Evolutionary conservation across 331 rosid genomes (phyloP).

Genomic region (Saraca asoca): DNA sequence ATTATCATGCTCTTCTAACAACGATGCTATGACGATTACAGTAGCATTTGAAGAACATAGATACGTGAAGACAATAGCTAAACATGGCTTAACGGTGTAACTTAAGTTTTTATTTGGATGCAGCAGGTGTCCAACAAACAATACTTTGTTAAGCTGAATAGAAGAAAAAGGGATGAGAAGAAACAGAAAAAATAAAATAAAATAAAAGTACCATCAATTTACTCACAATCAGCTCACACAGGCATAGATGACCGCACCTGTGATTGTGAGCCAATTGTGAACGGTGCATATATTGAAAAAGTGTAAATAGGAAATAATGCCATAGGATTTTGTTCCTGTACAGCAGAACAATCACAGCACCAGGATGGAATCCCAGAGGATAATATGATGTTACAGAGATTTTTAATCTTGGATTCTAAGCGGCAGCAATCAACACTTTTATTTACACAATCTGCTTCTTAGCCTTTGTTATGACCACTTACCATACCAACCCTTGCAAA

Average conservation of each 20-base stretch:
- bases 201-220: too few relatives aligned
- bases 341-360: constrained; percentile 50
- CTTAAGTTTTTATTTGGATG: neutral
- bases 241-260: too few relatives aligned
- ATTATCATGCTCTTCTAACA: too few relatives aligned
- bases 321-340: constrained; percentile 57
- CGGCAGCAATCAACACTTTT: constrained; percentile 42
- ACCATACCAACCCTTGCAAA: constrained; percentile 41
- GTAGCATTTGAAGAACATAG: neutral
- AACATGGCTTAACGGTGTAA: neutral
- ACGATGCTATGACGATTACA: too few relatives aligned
- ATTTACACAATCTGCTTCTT: constrained; percentile 65
- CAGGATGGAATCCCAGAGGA: constrained; percentile 1
- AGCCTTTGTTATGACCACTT: constrained; percentile 33
- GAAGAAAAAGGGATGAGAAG: neutral
- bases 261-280: too few relatives aligned
- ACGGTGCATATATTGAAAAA: neutral
- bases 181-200: neutral
- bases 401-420: constrained; percentile 45
- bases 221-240: too few relatives aligned
- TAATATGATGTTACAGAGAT: constrained; percentile 42
- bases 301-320: constrained; percentile 39
- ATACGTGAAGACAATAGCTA: neutral
- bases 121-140: neutral
- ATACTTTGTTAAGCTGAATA: neutral